Base-by-base conservation (phyloP, 768 basidiomycete genomes). In the Lyophyllum decastes region DNA sequence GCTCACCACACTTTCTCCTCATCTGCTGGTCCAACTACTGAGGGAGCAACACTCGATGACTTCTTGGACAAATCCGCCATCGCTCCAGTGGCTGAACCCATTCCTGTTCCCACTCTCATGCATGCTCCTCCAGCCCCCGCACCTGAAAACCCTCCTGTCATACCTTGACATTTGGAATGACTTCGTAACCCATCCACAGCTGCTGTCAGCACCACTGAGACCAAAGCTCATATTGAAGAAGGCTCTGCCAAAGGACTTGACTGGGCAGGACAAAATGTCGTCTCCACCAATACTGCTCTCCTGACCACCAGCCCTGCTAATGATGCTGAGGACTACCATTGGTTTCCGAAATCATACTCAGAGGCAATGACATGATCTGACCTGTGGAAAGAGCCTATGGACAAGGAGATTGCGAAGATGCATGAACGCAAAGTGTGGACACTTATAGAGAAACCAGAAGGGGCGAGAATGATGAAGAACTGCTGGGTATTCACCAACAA, bases 401-500 rank as follows among this genome's bases (percentile, higher is more conserved):
- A 61, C 26, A 56, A 59, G 45, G 62, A 67, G 55, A 55, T 65
- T 43, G 52, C 38, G 41, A 48, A 27, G 1, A 53, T 65, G 6
- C 44, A 61, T 27, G 60, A 53, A n/a, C 66, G 62, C 10, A 59
- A 55, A n/a, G 59, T 60, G 9, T 72, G 67, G 65, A 59, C 51
- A 12, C 24, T 72, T 1, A 61, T 65, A 0, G 60, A 69, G 2
- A 19, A n/a, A 0, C 71, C 70, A 0, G 8, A 59, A 3, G 57
- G 60, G 2, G 27, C 61, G 4, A 64, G 65, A 2, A 52, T 65
- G 0, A 48, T 71, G 0, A 56, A 49, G 0, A 60, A 62, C 9
- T 50, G 27, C 9, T 68, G 67, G 67, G 60, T 66, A 16, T 76
- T 66, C 57, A 61, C 56, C 26, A 54, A 59, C 19, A 78, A 78